phyloP scores from a whole-genome alignment of 1,139 yeast species.

The Zygoascus sp. region DNA sequence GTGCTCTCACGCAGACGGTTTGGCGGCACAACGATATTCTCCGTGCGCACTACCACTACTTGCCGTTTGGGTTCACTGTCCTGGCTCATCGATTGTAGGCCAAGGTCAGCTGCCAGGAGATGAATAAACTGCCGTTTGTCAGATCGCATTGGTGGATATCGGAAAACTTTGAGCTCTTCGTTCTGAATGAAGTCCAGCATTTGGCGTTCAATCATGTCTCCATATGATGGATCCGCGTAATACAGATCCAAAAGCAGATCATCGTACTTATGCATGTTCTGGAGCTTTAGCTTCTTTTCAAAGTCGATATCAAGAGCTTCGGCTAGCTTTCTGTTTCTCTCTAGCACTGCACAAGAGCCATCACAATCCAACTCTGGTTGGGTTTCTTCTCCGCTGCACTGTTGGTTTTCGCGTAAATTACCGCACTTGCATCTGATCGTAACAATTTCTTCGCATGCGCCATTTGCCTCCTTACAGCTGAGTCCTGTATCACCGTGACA shows the following conservation, averaged over 20 bases:
- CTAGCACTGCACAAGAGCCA: constrained; percentile 59
- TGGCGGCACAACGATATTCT: constrained; percentile 18
- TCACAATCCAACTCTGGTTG: constrained; percentile 49
- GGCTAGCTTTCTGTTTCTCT: constrained; percentile 58
- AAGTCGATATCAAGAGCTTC: constrained; percentile 51
- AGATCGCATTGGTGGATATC: constrained; percentile 68
- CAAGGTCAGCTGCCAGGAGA: constrained; percentile 56
- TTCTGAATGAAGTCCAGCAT: constrained; percentile 47
- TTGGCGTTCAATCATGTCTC: constrained; percentile 48
- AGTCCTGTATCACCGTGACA: constrained; percentile 59
- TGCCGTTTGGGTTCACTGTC: constrained; percentile 78
- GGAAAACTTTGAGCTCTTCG: constrained; percentile 39
- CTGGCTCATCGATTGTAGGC: constrained; percentile 65
- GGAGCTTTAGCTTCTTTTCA: neutral
- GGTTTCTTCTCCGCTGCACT: constrained; percentile 17
- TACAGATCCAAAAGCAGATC: constrained; percentile 29
- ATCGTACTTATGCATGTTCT: constrained; percentile 23
- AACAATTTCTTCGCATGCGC: constrained; percentile 51
- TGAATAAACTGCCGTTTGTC: constrained; percentile 71
- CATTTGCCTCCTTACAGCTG: constrained; percentile 41
- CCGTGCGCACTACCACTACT: constrained; percentile 46
- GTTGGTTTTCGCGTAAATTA: constrained; percentile 37
- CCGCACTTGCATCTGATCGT: constrained; percentile 63
- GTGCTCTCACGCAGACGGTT: constrained; percentile 21
- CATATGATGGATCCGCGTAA: constrained; percentile 30